Base-by-base conservation (phyloP, 768 basidiomycete species). In the Grammothele lineata region DNA sequence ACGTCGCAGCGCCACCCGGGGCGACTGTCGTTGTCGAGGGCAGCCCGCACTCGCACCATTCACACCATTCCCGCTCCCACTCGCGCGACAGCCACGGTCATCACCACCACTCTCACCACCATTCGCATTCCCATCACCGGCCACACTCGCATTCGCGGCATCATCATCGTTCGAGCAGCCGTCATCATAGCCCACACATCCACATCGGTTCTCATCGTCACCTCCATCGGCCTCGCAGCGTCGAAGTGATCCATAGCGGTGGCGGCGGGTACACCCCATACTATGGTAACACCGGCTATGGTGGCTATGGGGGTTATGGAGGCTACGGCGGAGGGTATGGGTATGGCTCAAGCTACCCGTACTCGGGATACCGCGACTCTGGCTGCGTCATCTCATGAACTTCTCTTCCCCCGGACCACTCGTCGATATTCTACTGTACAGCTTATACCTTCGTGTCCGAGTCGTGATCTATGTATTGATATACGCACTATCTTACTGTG, bases 71-170 rank as follows among this genome's bases (percentile, higher is more conserved):
- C 10, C 32, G 24, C 27, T 33, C 46, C 24, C 10, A 22, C 23
- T 19, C 30, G 34, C 17, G 18, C 23, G 47, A 48, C 42, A 2
- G 27, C 37, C 25, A 17, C 42, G 14, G 25, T 48, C 25, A 36
- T n/a, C 35, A 36, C 35, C 9, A 36, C 35, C 35, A 36, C 35
- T n/a, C 8, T 17, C 9, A 36, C 35, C 35, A 36, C 35, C 35
- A 36, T 17, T 30, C 27, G 27, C 27, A 30, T 14, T 7, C 8
- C 27, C 34, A 35, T 6, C 33, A 40, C 3, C 47, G 39, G 15
- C 33, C 22, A 23, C 40, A 40, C 34, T 40, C 39, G 7, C 47
- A 41, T 18, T 48, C 47, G 33, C n/a, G n/a, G n/a, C 32, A 48
- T 24, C 40, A 32, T 32, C 30, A 32, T 32, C 35, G 18, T 17